Evolutionary conservation across 805 yeast species (phyloP).

Genomic region (Wickerhamomyces mucosus): DNA sequence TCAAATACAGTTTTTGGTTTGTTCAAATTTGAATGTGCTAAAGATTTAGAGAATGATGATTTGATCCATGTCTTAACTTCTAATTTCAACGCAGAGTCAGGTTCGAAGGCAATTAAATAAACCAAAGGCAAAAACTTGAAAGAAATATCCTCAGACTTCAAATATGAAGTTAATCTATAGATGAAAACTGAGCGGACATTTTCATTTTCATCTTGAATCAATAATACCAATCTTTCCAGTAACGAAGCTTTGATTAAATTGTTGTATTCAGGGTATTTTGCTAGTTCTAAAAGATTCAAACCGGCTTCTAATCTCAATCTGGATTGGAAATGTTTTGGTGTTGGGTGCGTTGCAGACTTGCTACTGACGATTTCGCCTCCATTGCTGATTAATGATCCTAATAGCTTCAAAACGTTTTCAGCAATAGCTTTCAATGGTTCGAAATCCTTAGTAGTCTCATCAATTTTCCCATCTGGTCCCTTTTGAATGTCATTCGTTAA

Average conservation of each 20-base stretch:
- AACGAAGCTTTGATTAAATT: conserved; percentile 41
- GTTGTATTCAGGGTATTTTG: conserved; percentile 43
- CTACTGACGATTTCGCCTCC: conserved; percentile 65
- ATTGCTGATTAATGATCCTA: conserved; percentile 57
- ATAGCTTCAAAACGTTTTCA: conserved; percentile 56
- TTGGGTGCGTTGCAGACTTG: conserved; percentile 37
- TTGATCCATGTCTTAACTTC: conserved; percentile 63
- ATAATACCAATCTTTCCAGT: conserved; percentile 42
- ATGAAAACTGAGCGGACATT: conserved; percentile 48
- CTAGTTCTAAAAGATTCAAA: conserved; percentile 49
- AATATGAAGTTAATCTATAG: conserved; percentile 36
- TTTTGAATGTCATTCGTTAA: background rate
- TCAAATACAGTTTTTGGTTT: conserved; percentile 47
- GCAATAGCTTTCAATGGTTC: conserved; percentile 35
- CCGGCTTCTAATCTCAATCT: conserved; percentile 65
- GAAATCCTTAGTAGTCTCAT: conserved; percentile 23
- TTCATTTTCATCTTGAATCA: conserved; percentile 59
- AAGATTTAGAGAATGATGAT: conserved; percentile 36
- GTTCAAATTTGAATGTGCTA: conserved; percentile 15
- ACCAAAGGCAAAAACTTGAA: conserved; percentile 58
- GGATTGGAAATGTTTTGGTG: conserved; percentile 55
- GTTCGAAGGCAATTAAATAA: conserved; percentile 73
- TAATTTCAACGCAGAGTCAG: conserved; percentile 37
- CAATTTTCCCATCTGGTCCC: too few relatives aligned
- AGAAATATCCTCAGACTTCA: conserved; percentile 46